phyloP scores from a whole-genome alignment of 352 stramenopile species.

The Globisporangium recalcitrans region DNA sequence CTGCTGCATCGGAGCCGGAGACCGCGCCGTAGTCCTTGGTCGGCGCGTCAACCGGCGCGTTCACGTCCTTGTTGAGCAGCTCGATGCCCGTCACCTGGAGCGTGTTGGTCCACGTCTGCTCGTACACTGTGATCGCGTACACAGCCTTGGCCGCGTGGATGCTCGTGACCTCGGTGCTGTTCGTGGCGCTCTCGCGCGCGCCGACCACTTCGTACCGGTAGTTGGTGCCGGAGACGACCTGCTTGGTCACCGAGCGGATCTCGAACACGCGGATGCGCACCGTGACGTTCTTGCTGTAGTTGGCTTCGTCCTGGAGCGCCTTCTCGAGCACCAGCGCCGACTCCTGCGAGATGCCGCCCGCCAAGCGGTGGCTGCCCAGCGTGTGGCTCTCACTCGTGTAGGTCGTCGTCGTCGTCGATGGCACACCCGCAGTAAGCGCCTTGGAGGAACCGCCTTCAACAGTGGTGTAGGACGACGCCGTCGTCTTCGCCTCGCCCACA shows the following conservation, averaged over 20 bases:
- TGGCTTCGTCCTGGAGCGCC: constrained; percentile 23
- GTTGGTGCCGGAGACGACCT: constrained; percentile 74
- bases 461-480: background rate
- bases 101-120: constrained; percentile 56
- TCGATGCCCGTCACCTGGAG: constrained; percentile 47
- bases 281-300: constrained; percentile 21
- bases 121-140: constrained; percentile 52
- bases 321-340: constrained; percentile 4
- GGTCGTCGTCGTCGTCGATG: background rate
- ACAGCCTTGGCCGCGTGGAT: constrained; percentile 25
- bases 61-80: background rate
- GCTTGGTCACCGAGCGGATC: constrained; percentile 24
- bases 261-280: constrained; percentile 38
- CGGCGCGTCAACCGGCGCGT: background rate
- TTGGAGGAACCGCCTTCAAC: background rate
- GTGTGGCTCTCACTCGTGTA: background rate
- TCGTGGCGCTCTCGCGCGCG: constrained; percentile 28
- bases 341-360: background rate
- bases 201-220: constrained; percentile 61
- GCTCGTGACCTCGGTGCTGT: constrained; percentile 19
- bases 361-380: background rate
- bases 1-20: too few species aligned
- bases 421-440: background rate
- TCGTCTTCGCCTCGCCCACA: background rate
- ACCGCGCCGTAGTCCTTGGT: too few species aligned